A percentile compares a stretch with the other conserved stretches of the same genome.
Conservation (phyloP, 1,284 basidiomycete species). For the Pseudozyma hubeiensis region DNA sequence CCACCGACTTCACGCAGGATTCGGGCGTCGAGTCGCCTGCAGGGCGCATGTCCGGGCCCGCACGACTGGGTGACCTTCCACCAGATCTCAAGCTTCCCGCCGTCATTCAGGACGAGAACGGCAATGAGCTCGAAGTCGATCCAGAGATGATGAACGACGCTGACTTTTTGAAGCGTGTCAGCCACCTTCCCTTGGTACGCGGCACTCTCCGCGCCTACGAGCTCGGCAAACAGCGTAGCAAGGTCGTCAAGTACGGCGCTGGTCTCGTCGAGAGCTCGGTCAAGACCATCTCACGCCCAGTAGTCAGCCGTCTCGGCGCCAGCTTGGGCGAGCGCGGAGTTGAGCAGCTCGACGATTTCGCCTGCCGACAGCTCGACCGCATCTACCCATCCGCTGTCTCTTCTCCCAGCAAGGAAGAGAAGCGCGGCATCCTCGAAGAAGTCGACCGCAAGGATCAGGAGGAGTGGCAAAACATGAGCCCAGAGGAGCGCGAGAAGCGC, state of each 20-base stretch:
- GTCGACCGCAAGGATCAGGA: conserved; percentile 52
- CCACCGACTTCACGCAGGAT: conserved; percentile 52
- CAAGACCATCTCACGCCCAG: conserved; percentile 84
- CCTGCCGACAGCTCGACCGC: conserved; percentile 83
- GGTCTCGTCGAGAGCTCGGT: conserved; percentile 88
- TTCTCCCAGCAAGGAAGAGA: conserved; percentile 55
- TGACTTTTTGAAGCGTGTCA: conserved; percentile 57
- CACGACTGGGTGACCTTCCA: conserved; percentile 53
- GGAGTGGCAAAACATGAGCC: conserved; percentile 56
- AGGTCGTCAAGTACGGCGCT: conserved; percentile 87
- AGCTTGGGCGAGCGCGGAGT: conserved; percentile 72
- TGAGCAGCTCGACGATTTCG: conserved; percentile 86
- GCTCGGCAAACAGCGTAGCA: conserved; percentile 79
- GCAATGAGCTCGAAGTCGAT: conserved; percentile 58
- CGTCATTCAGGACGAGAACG: conserved; percentile 58
- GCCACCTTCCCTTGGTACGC: conserved; percentile 74
- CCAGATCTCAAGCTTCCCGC: conserved; percentile 61
- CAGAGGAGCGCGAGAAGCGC: conserved; percentile 57
- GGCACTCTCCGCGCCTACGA: conserved; percentile 80
- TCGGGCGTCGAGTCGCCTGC: conserved; percentile 45
- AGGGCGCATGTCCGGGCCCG: conserved; percentile 27
- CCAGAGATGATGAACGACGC: conserved; percentile 60
- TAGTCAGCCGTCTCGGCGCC: conserved; percentile 77
- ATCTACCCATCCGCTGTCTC: conserved; percentile 63
- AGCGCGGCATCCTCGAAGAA: conserved; percentile 50